A percentile compares a stretch with the other conserved stretches of the same genome.
Evolutionary conservation across 2,329 filamentous ascomycete genomes (phyloP).

Genomic region (Thielaviopsis musarum): DNA sequence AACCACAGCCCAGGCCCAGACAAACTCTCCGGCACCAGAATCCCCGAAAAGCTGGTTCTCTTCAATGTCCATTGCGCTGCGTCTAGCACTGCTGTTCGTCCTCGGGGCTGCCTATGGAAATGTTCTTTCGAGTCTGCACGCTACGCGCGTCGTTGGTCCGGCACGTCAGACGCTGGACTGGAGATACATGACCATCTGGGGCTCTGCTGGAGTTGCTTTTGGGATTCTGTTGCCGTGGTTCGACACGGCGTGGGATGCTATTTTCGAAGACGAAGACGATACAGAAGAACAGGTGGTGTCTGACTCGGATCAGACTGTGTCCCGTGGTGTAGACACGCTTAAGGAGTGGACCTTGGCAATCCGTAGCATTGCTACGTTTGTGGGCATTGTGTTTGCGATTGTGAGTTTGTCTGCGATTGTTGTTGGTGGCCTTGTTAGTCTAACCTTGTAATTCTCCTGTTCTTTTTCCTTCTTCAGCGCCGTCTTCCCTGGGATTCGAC

Average conservation of each 20-base stretch:
- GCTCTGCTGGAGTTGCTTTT: constrained; percentile 56
- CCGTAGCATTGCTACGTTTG: constrained; percentile 41
- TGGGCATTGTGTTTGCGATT: constrained; percentile 52
- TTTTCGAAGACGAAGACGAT: constrained; percentile 23
- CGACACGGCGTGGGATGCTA: constrained; percentile 55
- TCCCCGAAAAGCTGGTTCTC: not conserved
- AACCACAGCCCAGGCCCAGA: not conserved
- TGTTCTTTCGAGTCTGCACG: constrained; percentile 2
- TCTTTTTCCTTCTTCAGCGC: not conserved
- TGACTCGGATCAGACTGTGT: not conserved
- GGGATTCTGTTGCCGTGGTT: constrained; percentile 73
- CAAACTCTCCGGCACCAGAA: not conserved
- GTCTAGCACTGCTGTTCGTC: constrained; percentile 51
- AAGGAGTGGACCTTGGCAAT: constrained; percentile 58
- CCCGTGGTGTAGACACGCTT: constrained; percentile 22
- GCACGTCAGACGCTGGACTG: constrained; percentile 22
- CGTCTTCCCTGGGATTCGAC: constrained; percentile 81
- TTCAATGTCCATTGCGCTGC: constrained; percentile 35
- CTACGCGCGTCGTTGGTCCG: not conserved
- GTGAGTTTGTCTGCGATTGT: constrained; percentile 28
- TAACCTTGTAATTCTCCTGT: not conserved
- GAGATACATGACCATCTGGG: constrained; percentile 68
- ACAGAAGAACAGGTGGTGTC: constrained; percentile 18
- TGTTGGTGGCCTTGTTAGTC: not conserved
- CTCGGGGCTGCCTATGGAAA: constrained; percentile 42